Base-by-base conservation (phyloP, 495 filamentous ascomycete species). In the Aspergillus baeticus region DNA sequence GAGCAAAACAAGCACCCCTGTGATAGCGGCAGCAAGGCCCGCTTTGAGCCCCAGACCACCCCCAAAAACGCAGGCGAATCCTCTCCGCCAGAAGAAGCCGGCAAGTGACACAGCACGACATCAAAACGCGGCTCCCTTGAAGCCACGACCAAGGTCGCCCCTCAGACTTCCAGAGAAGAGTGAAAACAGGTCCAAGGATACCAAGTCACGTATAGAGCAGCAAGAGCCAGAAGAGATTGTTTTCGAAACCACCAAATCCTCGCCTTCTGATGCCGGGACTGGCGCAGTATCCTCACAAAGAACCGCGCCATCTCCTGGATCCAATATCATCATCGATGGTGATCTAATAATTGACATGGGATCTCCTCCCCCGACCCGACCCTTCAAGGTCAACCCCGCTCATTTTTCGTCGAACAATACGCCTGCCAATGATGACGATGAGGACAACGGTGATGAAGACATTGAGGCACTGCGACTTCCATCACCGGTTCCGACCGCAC, bases 291-390 rank as follows among this genome's bases (percentile, higher is more conserved):
- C 58, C 6, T 57, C 76, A 5, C 69, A 73, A 22, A 69, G 68
- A 42, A 61, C 69, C 3, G 57, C 63, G 29, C 69, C 71, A 14
- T 77, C 76, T 6, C 71, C 73, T 0, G 65, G 63, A 17, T 73
- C 73, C 1, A 77, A 79, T 38, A 77, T 79, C 34, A 77, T 79
- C 41, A 63, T 78, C 23, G 76, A 79, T 10, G 75, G 72, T 5
- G 75, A 78, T 47, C 62, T 79, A 8, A 79, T 78, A 45, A 79
- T 79, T 43, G 76, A 79, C 46, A 79, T 79, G 76, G 76, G 76
- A 26, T 79, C 76, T 21, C 76, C 76, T 37, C 73, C 65, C 13
- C 72, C 69, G 10, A 64, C 66, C 8, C 68, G 68, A 23, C 66
- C 66, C 14, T 73, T 73, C 55, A 66, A 65, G n/a, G 63, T 75